Evolutionary conservation across 2,329 filamentous ascomycete species (phyloP), one percentile per base, ranked within the genome.

Genomic region (Fusarium piperis): DNA sequence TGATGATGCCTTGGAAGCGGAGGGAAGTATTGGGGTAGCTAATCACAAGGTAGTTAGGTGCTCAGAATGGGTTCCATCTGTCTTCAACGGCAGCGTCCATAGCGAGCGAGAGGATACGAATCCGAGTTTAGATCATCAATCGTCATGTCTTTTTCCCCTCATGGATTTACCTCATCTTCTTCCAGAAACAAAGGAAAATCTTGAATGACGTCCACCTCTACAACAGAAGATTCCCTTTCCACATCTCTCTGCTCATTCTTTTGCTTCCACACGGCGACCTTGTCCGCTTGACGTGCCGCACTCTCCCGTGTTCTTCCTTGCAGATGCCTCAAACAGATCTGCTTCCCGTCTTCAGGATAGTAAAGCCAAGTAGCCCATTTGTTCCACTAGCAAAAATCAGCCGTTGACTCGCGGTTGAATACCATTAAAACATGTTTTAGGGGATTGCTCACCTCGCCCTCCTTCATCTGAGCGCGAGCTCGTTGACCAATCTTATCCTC

Each of bases 361-460:
- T 87, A 89, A 18, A 88, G 78, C 87, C 87, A 89, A 35, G 83
- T 86, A 0, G 85, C 87, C 87, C 87, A 89, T 66, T 84, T 85
- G 2, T 68, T 69, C 85, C 86, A 89, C 75, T 77, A 2, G 7
- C 2, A 30, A 5, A 5, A 1, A 11, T 74, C 18, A 73, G 69
- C 35, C 4, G 2, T 12, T 48, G 11, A 5, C 23, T 44, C 4
- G 9, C 1, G 1, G 1, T 16, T 18, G 6, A 1, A 1, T 8
- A 3, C 2, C 1, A 1, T 3, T 2, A 2, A 10, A 10, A 26
- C 11, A 3, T 46, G 10, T 12, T 28, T n/a, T 1, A 26, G 5
- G 5, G 3, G 0, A 2, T 23, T 1, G 59, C 75, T 71, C 13
- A 77, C 75, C 32, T 78, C 57, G 0, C 86, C 86, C 6, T 84